phyloP scores from a whole-genome alignment of 805 yeast species.

The Nakazawaea holstii region DNA sequence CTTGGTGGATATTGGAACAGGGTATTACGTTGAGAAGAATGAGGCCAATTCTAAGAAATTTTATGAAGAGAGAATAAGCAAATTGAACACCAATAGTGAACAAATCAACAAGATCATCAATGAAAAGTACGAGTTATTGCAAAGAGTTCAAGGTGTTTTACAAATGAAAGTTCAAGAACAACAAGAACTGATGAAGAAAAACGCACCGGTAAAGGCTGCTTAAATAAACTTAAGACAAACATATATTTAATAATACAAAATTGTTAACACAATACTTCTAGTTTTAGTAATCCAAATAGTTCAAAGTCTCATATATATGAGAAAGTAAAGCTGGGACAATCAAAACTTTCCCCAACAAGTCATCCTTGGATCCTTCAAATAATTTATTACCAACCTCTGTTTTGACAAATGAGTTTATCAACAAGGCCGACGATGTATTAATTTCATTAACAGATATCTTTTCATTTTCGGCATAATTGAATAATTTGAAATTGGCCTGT shows the following conservation, averaged over 20 bases:
- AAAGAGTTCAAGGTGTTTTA: constrained; percentile 54
- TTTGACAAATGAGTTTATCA: constrained; percentile 29
- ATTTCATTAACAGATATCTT: constrained; percentile 32
- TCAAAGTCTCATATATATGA: constrained; percentile 21
- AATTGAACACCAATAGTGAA: constrained; percentile 64
- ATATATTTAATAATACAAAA: background rate
- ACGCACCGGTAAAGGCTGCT: background rate
- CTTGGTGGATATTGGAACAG: constrained; percentile 94
- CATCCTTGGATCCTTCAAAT: constrained; percentile 25
- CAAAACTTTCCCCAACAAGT: constrained; percentile 25
- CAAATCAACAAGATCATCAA: constrained; percentile 72
- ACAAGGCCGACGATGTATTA: constrained; percentile 30
- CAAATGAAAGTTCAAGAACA: constrained; percentile 46
- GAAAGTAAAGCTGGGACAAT: constrained; percentile 28
- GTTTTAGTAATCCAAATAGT: constrained; percentile 17
- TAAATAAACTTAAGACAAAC: background rate
- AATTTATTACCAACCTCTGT: constrained; percentile 27
- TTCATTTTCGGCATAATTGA: constrained; percentile 27
- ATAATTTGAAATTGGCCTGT: constrained; percentile 24
- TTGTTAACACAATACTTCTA: background rate
- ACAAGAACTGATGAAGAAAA: constrained; percentile 22
- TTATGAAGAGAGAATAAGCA: constrained; percentile 67
- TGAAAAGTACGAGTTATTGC: constrained; percentile 63
- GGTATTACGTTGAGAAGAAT: constrained; percentile 83
- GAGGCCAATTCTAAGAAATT: constrained; percentile 63